Percentiles rank a stretch among this genome's conserved stretches.
Conservation (phyloP, 306 rosid genomes). For the Dryas drummondii region DNA sequence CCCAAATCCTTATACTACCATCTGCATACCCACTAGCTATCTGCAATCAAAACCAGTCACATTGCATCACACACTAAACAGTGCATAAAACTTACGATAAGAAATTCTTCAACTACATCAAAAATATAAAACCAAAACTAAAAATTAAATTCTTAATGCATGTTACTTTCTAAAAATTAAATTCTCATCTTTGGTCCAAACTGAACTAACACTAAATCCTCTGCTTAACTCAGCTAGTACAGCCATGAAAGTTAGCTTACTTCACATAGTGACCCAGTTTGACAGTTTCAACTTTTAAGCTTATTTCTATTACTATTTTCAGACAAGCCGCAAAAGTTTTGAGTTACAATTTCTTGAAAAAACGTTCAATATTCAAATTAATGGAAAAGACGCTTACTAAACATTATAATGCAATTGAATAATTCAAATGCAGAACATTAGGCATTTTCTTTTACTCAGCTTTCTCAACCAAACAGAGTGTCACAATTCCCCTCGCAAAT, state of each 20-base stretch:
- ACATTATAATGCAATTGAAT: background rate
- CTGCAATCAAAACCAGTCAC: conserved; percentile 41
- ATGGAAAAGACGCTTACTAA: background rate
- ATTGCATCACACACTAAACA: background rate
- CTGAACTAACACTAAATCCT: background rate
- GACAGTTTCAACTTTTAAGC: background rate
- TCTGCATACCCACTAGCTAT: conserved; percentile 80
- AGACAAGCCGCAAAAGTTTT: background rate
- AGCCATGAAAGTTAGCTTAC: background rate
- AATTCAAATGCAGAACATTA: no score
- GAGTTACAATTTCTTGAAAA: background rate
- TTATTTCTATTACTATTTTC: background rate
- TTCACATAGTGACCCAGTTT: background rate
- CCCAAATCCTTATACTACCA: conserved; percentile 89
- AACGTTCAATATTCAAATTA: background rate
- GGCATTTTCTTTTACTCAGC: no score
- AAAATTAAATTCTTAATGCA: background rate
- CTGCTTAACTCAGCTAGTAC: background rate
- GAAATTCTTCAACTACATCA: background rate
- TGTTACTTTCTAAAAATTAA: background rate
- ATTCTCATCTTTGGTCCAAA: background rate
- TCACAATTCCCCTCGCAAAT: no score
- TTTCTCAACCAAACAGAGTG: background rate
- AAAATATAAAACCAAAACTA: background rate
- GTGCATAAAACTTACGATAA: background rate